phyloP scores from a whole-genome alignment of 345 rosid genomes.

The Rhizophora apiculata region DNA sequence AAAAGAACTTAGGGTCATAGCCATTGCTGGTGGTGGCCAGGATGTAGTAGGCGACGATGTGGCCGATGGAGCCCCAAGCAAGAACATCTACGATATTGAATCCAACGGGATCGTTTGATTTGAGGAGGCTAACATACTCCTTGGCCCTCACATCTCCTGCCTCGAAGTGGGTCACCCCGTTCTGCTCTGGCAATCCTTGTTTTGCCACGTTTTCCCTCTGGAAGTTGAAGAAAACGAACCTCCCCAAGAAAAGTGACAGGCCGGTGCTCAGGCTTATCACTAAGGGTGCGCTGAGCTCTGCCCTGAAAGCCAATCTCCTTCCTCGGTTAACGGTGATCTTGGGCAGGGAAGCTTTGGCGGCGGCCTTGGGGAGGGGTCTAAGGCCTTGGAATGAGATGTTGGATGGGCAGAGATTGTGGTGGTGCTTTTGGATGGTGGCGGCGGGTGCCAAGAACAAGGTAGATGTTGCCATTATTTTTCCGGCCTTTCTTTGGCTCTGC shows the following conservation, averaged over 20 bases:
- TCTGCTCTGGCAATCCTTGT: slow-evolving; percentile 92
- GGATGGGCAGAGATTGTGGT: slow-evolving; percentile 28
- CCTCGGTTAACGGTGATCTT: slow-evolving; percentile 18
- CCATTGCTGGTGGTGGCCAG: slow-evolving; percentile 96
- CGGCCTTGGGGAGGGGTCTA: slow-evolving; percentile 21
- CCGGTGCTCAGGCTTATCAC: slow-evolving; percentile 98
- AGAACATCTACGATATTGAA: slow-evolving; percentile 96
- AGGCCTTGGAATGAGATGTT: slow-evolving; percentile 49
- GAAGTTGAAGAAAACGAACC: slow-evolving; percentile 98
- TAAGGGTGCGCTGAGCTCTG: slow-evolving; percentile 68
- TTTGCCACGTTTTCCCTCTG: slow-evolving; percentile 96
- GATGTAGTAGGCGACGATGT: slow-evolving; percentile 94
- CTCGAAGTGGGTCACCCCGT: slow-evolving; percentile 88
- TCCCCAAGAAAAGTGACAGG: slow-evolving; percentile 83
- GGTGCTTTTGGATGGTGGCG: slow-evolving; percentile 37
- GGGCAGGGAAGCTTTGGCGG: slow-evolving; percentile 6
- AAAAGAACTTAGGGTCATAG: slow-evolving; percentile 81
- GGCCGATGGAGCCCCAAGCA: slow-evolving; percentile 98
- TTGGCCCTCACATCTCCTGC: slow-evolving; percentile 92
- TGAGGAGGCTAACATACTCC: slow-evolving; percentile 86
- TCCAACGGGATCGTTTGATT: slow-evolving; percentile 94
- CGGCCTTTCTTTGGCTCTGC: too few species aligned
- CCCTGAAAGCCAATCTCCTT: slow-evolving; percentile 42
- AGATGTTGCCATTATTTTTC: slow-evolving; percentile 32
- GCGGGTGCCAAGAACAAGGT: slow-evolving; percentile 28